Evolutionary conservation across 2,329 filamentous ascomycete species (phyloP), one percentile per base, ranked within the genome.

Genomic region (Aureobasidium pullulans): DNA sequence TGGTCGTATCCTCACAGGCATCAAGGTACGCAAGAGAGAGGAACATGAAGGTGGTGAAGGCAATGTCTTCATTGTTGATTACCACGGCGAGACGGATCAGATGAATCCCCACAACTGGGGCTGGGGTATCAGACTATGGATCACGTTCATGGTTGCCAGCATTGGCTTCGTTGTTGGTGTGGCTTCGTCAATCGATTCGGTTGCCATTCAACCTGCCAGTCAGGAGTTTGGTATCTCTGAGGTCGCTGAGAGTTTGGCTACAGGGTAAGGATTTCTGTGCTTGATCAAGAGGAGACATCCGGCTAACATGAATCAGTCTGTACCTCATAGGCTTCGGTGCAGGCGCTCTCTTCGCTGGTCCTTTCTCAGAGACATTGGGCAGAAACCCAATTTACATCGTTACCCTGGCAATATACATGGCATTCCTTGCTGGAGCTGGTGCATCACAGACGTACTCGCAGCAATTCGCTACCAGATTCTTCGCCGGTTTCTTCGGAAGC

Each of bases 111-210:
- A 73, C 42, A 73, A 75, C 47, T 75, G 71, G 71, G 65, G 65
- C 32, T 57, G 59, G 37, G 60, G 58, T 7, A 65, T 60, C 42
- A 66, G 72, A 28, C 66, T 73, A 0, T 64, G 63, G 16, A 69
- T 70, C 32, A 75, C 71, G 0, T 60, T 69, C n/a, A 63, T 70
- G 43, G 68, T 75, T 7, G 68, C 71, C 1, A 57, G 62, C 3
- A 79, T 85, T 32, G 80, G 74, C 0, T 76, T 79, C 31, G 74
- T 80, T 0, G 79, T 83, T 0, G 76, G 76, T 3, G 71, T 77
- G 1, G 80, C 81, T 0, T 80, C 77, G 4, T 77, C 79, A 0
- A 81, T 84, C 42, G 80, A 83, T 58, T 77, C 79, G 0, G 74
- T 74, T 0, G 77, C 79, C 1, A 62, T 81, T 0, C 71, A 71